These are phyloP conservation scores for Simmondsia chinensis DNA, from an alignment of 148 eudicot genomes.

Conservation along the genomic window DNA sequence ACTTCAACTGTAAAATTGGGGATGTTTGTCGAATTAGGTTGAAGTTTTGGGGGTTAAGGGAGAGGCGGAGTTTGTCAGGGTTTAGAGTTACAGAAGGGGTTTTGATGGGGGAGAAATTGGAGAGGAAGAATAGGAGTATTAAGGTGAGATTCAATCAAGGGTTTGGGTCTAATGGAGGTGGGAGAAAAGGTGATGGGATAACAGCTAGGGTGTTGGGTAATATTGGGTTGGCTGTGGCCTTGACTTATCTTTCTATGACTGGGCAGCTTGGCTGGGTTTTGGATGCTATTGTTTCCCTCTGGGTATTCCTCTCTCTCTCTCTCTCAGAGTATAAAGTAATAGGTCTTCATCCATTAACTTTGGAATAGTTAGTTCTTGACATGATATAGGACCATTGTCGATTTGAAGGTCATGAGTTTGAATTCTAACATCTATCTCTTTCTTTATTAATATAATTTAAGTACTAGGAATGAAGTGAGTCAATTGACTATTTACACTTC, in stretches of 20 bases:
- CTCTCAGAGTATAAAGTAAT: neutral
- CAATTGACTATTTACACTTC: no score
- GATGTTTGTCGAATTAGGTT: constrained; percentile 15
- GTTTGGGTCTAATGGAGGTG: constrained; percentile 50
- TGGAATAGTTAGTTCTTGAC: neutral
- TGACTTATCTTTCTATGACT: constrained; percentile 76
- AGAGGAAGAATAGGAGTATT: constrained; percentile 41
- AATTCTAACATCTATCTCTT: no score
- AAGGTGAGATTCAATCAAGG: constrained; percentile 40
- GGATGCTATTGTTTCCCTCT: constrained; percentile 80
- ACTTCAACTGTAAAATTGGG: constrained; percentile 7
- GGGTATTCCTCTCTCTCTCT: constrained; percentile 43
- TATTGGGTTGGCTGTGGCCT: constrained; percentile 68
- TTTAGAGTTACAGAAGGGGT: constrained; percentile 31
- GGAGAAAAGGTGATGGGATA: constrained; percentile 31
- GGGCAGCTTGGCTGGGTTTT: constrained; percentile 94
- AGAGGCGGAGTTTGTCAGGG: constrained; percentile 16
- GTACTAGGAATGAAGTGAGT: no score
- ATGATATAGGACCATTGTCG: no score
- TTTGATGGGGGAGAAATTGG: constrained; percentile 16
- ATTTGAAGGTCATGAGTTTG: no score
- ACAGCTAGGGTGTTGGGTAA: constrained; percentile 57
- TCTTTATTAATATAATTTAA: no score
- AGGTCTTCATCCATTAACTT: no score
- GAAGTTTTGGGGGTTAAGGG: constrained; percentile 10